Conservation (phyloP, 2,329 filamentous ascomycete genomes). For the Xylariaceae sp. region DNA sequence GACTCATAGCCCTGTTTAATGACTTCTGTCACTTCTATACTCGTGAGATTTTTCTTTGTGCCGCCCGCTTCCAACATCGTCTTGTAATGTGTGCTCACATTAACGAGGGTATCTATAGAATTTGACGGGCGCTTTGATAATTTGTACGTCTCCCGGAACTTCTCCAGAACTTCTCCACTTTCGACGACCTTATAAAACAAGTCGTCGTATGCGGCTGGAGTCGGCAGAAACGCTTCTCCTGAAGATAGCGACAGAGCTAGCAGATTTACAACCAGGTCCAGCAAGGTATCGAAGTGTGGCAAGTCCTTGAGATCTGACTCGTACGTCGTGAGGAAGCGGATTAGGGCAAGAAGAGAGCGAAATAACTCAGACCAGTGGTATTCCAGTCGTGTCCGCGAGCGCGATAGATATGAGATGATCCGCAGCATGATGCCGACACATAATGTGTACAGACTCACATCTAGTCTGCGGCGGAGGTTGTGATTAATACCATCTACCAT, state of each 20-base stretch:
- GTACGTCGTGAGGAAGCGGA: slow-evolving; percentile 88
- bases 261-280: slow-evolving; percentile 75
- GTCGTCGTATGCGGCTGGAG: slow-evolving; percentile 85
- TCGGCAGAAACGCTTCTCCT: slow-evolving; percentile 87
- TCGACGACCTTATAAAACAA: slow-evolving; percentile 98
- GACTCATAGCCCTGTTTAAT: slow-evolving; percentile 98
- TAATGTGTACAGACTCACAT: slow-evolving; percentile 79
- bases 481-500: slow-evolving; percentile 91
- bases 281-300: slow-evolving; percentile 66
- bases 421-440: slow-evolving; percentile 79
- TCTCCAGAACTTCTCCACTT: slow-evolving; percentile 73
- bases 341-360: slow-evolving; percentile 79
- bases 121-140: slow-evolving; percentile 55
- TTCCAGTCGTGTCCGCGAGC: slow-evolving; percentile 71
- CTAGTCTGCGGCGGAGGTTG: slow-evolving; percentile 80
- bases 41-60: slow-evolving; percentile 59
- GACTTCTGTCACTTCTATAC: slow-evolving; percentile 77
- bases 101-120: slow-evolving; percentile 81
- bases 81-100: slow-evolving; percentile 82
- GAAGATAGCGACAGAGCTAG: slow-evolving; percentile 78
- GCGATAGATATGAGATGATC: slow-evolving; percentile 77
- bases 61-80: slow-evolving; percentile 55
- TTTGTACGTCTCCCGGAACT: slow-evolving; percentile 76
- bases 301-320: slow-evolving; percentile 68
- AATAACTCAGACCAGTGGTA: slow-evolving; percentile 98